Percentiles rank a stretch among this genome's conserved stretches.
Conservation (phyloP, 805 yeast genomes). For the Candida wancherniae region DNA sequence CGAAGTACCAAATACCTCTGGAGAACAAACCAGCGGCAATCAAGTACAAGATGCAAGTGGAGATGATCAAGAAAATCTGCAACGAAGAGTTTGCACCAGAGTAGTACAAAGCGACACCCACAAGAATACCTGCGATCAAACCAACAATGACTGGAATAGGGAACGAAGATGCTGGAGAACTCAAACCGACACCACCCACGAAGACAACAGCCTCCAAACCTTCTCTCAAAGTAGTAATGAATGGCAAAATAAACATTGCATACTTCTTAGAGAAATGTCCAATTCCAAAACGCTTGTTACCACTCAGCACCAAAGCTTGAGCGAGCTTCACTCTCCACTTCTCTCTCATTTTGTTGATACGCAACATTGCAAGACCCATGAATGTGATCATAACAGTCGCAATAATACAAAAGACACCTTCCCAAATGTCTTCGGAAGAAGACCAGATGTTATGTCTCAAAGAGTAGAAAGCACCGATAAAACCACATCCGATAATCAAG, state of each 20-base stretch:
- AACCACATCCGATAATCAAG: constrained; percentile 82
- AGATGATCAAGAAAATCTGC: constrained; percentile 79
- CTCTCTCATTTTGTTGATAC: constrained; percentile 92
- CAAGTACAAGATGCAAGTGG: constrained; percentile 84
- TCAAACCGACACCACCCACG: constrained; percentile 43
- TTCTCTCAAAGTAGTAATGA: constrained; percentile 89
- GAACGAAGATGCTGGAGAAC: constrained; percentile 46
- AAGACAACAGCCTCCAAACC: constrained; percentile 59
- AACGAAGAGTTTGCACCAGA: constrained; percentile 81
- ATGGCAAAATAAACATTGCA: constrained; percentile 85
- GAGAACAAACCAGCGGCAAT: constrained; percentile 92
- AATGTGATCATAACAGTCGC: constrained; percentile 84
- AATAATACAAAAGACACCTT: constrained; percentile 87
- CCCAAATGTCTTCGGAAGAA: constrained; percentile 90
- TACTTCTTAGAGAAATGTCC: constrained; percentile 65
- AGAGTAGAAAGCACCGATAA: constrained; percentile 88
- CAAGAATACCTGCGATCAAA: constrained; percentile 66
- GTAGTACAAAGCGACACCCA: constrained; percentile 70
- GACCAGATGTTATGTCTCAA: constrained; percentile 82
- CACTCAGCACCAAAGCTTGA: constrained; percentile 58
- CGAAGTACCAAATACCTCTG: constrained; percentile 88
- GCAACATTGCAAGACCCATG: constrained; percentile 96
- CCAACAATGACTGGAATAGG: constrained; percentile 94
- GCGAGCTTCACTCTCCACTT: constrained; percentile 97
- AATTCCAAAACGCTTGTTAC: constrained; percentile 45